Evolutionary conservation across 2,329 filamentous ascomycete species (phyloP), one percentile per base, ranked within the genome.

Genomic region (Sclerotinia sclerotiorum): DNA sequence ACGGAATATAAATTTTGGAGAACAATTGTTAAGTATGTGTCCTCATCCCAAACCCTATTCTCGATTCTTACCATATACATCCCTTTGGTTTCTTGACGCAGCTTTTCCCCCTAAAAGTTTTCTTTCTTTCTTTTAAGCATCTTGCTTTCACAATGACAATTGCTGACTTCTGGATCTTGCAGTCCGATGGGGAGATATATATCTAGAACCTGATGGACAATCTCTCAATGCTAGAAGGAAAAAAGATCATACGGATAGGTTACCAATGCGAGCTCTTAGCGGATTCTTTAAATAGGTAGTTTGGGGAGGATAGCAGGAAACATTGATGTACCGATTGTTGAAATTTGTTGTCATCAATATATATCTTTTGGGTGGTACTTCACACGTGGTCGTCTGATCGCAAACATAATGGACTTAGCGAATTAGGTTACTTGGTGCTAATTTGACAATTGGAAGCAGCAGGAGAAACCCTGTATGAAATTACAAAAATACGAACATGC

Each of bases 1-100:
- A 19, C 52, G 52, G 24, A 15, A 69, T 58, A 58, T 69, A 57
- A 42, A 52, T 15, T 68, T 69, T 65, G 65, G 65, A 11, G 65
- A 68, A 42, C 32, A 69, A 24, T n/a, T 69, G 5, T 21, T 27
- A 19, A 55, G 46, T 65, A 65, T 19, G 52, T 19, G 21, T 39
- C 11, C 29, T 5, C 19, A 27, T n/a, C 29, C 11, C 21, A n/a
- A 42, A 3, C 13, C 39, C 13, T 42, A 42, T 42, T 17, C 11
- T 42, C 8, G 15, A 42, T 17, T 42, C 15, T 17, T 17, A 42
- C 39, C 39, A 42, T 42, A 42, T 17, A 42, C 17, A 56, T 35
- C 3, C 29, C 15, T 35, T 32, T 35, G 54, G n/a, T 7, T 7
- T 35, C n/a, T 15, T 13, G 3, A 39, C 21, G 32, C 5, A 32